Conservation (phyloP, 257 asterid species). For the Datura wrightii region DNA sequence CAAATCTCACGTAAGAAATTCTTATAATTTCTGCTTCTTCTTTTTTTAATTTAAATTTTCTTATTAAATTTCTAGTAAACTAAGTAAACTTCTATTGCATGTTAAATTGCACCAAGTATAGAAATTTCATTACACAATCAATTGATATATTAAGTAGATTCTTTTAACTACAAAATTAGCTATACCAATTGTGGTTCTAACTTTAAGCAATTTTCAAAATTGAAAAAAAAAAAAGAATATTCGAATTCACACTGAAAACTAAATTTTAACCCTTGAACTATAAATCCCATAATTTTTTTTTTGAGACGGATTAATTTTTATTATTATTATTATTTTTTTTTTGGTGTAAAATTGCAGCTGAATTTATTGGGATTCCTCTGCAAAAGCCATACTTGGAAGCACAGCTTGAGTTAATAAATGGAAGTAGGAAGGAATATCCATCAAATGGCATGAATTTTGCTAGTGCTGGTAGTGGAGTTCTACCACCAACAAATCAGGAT, state of each 20-base stretch:
- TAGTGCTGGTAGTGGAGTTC: slow-evolving; percentile 89
- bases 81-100: no score
- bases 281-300: not conserved
- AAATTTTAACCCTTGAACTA: not conserved
- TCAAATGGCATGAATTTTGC: slow-evolving; percentile 81
- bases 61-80: not conserved
- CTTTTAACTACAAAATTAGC: no score
- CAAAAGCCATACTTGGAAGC: slow-evolving; percentile 70
- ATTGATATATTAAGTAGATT: no score
- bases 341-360: slow-evolving; percentile 48
- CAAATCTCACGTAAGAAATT: not conserved
- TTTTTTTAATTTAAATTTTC: not conserved
- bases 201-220: not conserved
- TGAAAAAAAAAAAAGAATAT: not conserved
- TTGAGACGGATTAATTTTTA: not conserved
- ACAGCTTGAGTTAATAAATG: slow-evolving; percentile 49
- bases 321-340: not conserved
- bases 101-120: no score
- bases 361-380: slow-evolving; percentile 59
- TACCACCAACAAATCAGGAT: slow-evolving; percentile 57
- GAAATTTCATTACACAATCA: not conserved
- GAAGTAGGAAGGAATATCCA: slow-evolving; percentile 52
- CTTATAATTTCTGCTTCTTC: not conserved
- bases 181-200: not conserved
- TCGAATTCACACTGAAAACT: not conserved